Base-by-base conservation (phyloP, 2,329 filamentous ascomycete genomes). In the Tolypocladium cylindrosporum region DNA sequence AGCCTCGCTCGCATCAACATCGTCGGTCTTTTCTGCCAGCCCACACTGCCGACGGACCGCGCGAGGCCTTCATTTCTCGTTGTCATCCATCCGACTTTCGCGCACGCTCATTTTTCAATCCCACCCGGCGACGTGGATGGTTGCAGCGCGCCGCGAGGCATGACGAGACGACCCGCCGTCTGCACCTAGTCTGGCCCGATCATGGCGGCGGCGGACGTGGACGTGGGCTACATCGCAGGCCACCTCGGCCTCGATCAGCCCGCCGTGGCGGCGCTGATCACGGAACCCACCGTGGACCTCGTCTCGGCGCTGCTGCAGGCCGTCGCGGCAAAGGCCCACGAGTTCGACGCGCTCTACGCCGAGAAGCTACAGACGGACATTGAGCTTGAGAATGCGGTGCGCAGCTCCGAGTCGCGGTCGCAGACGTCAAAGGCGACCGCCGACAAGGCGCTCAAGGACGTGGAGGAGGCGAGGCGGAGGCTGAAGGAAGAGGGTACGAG, bases 351-450 rank as follows among this genome's bases (percentile, higher is more conserved):
- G 43, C 76, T 96, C 45, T 90, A 88, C 66, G 87, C 93, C 11
- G 90, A 96, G 63, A 97, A 97, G 75, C 81, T 97, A 51, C 87
- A 90, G 64, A 78, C 90, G 52, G 91, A 96, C 67, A 94, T 99
- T 51, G 92, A 97, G 76, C 82, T 97, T 9, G 94, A 99, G 72
- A 94, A 91, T 72, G 88, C 88, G 21, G 87, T 96, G 54, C 87
- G 91, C 65, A 89, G 84, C 63, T 87, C 88, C 60, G 93, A 97
- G 69, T 85, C 88, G 31, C 89, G 91, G 72, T 86, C 87, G 63
- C 90, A 93, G 68, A 84, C 86, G 10, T 85, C 94, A 70, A 96
- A 94, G 74, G 80, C 83, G 7, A 89, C 88, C 1, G 83, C 91
- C 51, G 91, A 95, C 61, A 93, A 93, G 71, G 87, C 89, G 11